Base-by-base conservation (phyloP, 495 filamentous ascomycete genomes). In the Penicillium cinerascens region DNA sequence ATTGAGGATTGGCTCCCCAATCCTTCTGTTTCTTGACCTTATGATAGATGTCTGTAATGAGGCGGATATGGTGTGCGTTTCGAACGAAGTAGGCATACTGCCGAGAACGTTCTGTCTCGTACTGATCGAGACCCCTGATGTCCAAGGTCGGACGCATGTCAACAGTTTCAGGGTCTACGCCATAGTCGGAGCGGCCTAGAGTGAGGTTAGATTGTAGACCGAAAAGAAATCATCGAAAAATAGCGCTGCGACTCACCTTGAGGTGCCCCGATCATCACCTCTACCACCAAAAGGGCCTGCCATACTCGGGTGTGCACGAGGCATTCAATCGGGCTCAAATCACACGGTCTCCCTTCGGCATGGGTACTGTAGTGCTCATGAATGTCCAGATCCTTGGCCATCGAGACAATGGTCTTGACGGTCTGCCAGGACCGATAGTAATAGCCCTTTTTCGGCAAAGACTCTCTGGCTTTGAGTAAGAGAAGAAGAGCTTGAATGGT, bases 371-470 rank as follows among this genome's bases (percentile, higher is more conserved):
- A 82, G 70, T 98, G 93, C 63, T 95, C 90, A 63, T 97, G 85
- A 7, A 98, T 76, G 38, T 90, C 91, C 47, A 98, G 77, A 64
- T 98, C 93, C 59, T 95, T 91, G 39, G 85, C 90, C 88, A 98
- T 95, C 10, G 89, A 85, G 20, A 96, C 85, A 48, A 92, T 86
- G 38, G 88, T 91, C 47, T 96, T 92, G 42, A 97, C 84, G 6
- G 88, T 95, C 82, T 96, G 96, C 93, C 93, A 98, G 10, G 93
- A 98, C 21, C 93, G 83, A 65, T 92, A 97, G 69, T 93, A 98
- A 67, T 98, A 98, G 1, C 93, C 93, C 60, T 90, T 85, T 65
- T 93, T 93, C 2, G 95, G 95, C 41, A 87, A 82, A 26, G 89
- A 86, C 66, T 98, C 93, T 55, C 92, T 79, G 2, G 93, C 95